Evolutionary conservation across 2,329 filamentous ascomycete genomes (phyloP).

Genomic region (Gremmenia infestans): DNA sequence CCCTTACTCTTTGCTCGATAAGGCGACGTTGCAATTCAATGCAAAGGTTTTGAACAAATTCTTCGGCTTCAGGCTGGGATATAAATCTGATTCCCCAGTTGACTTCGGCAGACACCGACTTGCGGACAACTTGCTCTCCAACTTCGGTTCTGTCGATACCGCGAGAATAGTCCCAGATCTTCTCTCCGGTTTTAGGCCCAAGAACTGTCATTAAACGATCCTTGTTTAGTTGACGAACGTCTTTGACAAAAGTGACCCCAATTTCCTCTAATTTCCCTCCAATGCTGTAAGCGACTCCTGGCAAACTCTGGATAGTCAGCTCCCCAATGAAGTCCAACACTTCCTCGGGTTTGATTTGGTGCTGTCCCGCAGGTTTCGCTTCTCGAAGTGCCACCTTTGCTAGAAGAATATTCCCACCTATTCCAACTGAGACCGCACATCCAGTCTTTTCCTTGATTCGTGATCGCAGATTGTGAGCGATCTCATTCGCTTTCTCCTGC

Average conservation of each 20-base stretch:
- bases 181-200: conserved; percentile 89
- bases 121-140: conserved; percentile 77
- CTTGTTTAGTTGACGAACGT: conserved; percentile 71
- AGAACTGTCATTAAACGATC: conserved; percentile 69
- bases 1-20: conserved; percentile 78
- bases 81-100: conserved; percentile 98
- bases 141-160: conserved; percentile 85
- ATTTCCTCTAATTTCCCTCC: conserved; percentile 84
- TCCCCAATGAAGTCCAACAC: conserved; percentile 71
- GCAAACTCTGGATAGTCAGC: conserved; percentile 74
- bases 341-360: conserved; percentile 78
- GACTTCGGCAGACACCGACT: conserved; percentile 94
- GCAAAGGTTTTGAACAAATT: conserved; percentile 81
- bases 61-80: conserved; percentile 85
- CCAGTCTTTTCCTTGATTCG: conserved; percentile 69
- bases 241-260: conserved; percentile 75
- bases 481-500: conserved; percentile 69
- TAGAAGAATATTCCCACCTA: conserved; percentile 83
- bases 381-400: conserved; percentile 87
- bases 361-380: conserved; percentile 91
- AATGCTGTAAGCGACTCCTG: conserved; percentile 89
- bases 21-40: conserved; percentile 79
- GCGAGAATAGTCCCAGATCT: conserved; percentile 81
- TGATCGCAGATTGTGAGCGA: conserved; percentile 63
- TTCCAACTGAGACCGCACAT: conserved; percentile 87